These are phyloP conservation scores for Termitomyces sp. DNA, from an alignment of 768 basidiomycete species.

Conservation along the genomic window DNA sequence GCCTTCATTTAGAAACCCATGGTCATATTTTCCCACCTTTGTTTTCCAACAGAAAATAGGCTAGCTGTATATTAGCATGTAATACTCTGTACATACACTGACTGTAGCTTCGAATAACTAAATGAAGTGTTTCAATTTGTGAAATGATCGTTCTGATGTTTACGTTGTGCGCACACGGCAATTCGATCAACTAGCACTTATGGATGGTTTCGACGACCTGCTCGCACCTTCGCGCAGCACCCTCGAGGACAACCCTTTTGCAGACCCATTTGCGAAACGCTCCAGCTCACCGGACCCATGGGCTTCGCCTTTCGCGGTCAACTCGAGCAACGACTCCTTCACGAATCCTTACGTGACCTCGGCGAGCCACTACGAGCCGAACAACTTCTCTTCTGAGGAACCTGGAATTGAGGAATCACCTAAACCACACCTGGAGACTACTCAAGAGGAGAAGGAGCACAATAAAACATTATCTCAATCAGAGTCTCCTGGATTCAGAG, in stretches of 20 bases:
- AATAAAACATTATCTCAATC: conserved; percentile 23
- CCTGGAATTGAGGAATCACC: conserved; percentile 29
- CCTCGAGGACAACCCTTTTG: conserved; percentile 76
- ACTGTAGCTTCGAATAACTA: too few species aligned
- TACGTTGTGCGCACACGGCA: too few species aligned
- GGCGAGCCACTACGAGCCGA: conserved; percentile 21
- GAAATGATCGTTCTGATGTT: too few species aligned
- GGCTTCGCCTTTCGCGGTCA: conserved; percentile 52
- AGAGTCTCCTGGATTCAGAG: conserved; percentile 52
- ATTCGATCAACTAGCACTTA: conserved; percentile 20
- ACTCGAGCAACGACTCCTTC: conserved; percentile 22
- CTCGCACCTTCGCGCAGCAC: conserved; percentile 55
- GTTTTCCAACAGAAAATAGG: conserved; percentile 5
- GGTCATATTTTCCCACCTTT: conserved; percentile 6
- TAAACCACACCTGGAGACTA: conserved; percentile 23
- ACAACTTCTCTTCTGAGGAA: conserved; percentile 19
- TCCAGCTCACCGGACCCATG: conserved; percentile 76
- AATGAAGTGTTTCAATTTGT: too few species aligned
- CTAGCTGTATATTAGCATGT: conserved; percentile 9
- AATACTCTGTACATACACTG: neutral
- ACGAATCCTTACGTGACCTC: conserved; percentile 24
- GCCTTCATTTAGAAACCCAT: neutral
- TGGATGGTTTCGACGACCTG: conserved; percentile 81
- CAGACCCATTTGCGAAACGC: conserved; percentile 66
- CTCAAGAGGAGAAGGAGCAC: conserved; percentile 30